phyloP scores from a whole-genome alignment of 2,329 filamentous ascomycete genomes.

The Botrytis fabae region DNA sequence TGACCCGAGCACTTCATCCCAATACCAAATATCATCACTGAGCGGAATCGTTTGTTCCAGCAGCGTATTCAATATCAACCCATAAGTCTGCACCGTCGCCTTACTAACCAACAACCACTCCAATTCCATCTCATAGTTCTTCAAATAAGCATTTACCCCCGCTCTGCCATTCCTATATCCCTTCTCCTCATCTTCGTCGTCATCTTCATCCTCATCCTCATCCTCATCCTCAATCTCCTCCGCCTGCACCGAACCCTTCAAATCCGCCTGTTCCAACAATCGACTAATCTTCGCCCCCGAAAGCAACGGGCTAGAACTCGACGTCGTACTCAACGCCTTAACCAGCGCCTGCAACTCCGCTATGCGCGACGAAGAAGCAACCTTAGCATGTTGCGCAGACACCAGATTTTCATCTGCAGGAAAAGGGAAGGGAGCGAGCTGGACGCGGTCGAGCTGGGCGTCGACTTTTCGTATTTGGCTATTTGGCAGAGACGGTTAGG shows the following conservation, averaged over 20 bases:
- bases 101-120: slow-evolving; percentile 92
- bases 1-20: slow-evolving; percentile 84
- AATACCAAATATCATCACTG: slow-evolving; percentile 90
- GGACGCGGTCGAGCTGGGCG: slow-evolving; percentile 64
- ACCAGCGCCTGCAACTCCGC: slow-evolving; percentile 66
- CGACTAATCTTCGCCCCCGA: slow-evolving; percentile 58
- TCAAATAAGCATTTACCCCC: slow-evolving; percentile 40
- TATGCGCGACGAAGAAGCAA: slow-evolving; percentile 52
- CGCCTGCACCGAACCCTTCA: slow-evolving; percentile 45
- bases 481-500: background rate
- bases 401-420: slow-evolving; percentile 42
- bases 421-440: slow-evolving; percentile 49
- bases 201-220: slow-evolving; percentile 39
- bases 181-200: slow-evolving; percentile 38
- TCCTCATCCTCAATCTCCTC: slow-evolving; percentile 43
- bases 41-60: slow-evolving; percentile 81
- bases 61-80: slow-evolving; percentile 72
- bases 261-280: slow-evolving; percentile 63
- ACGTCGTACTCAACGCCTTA: slow-evolving; percentile 68
- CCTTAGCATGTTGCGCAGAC: slow-evolving; percentile 31
- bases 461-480: slow-evolving; percentile 62
- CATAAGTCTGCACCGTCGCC: slow-evolving; percentile 87
- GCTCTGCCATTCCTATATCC: background rate
- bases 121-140: slow-evolving; percentile 70
- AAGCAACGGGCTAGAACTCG: slow-evolving; percentile 64